These are phyloP conservation scores for Suillus weaverae DNA, from an alignment of 768 basidiomycete genomes.

Conservation along the genomic window DNA sequence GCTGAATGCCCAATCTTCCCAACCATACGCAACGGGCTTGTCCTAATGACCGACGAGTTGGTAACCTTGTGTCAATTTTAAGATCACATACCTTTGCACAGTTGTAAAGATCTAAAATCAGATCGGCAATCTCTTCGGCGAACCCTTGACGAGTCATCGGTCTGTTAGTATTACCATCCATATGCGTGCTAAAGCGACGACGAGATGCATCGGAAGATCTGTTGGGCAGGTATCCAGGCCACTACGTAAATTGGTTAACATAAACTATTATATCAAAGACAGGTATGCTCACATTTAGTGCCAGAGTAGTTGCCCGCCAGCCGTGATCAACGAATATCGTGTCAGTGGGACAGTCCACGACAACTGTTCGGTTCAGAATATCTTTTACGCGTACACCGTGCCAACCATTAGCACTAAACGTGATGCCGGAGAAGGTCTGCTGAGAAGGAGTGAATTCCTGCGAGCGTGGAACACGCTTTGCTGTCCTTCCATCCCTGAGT, in stretches of 20 bases:
- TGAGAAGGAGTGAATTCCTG: constrained; percentile 11
- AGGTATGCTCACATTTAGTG: constrained; percentile 19
- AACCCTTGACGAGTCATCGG: constrained; percentile 23
- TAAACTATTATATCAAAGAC: background rate
- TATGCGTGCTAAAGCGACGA: constrained; percentile 15
- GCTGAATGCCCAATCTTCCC: constrained; percentile 20
- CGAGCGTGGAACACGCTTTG: constrained; percentile 23
- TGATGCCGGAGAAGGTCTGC: constrained; percentile 18
- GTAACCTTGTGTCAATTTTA: background rate
- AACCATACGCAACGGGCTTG: constrained; percentile 10
- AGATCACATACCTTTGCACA: background rate
- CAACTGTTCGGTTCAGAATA: constrained; percentile 7
- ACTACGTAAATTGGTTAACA: constrained; percentile 11
- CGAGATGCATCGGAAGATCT: constrained; percentile 9
- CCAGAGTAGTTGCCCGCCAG: constrained; percentile 22
- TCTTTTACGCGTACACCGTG: constrained; percentile 22
- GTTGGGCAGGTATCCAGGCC: constrained; percentile 22
- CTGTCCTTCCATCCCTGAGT: constrained; percentile 18
- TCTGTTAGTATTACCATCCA: background rate
- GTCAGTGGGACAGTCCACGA: constrained; percentile 22
- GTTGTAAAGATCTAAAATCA: background rate
- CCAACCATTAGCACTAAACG: constrained; percentile 20
- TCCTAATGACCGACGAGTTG: background rate
- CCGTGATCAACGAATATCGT: constrained; percentile 15
- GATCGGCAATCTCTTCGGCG: constrained; percentile 6